Evolutionary conservation across 805 yeast species (phyloP), one percentile per base, ranked within the genome.

Genomic region (Saccharomycopsis olivae): DNA sequence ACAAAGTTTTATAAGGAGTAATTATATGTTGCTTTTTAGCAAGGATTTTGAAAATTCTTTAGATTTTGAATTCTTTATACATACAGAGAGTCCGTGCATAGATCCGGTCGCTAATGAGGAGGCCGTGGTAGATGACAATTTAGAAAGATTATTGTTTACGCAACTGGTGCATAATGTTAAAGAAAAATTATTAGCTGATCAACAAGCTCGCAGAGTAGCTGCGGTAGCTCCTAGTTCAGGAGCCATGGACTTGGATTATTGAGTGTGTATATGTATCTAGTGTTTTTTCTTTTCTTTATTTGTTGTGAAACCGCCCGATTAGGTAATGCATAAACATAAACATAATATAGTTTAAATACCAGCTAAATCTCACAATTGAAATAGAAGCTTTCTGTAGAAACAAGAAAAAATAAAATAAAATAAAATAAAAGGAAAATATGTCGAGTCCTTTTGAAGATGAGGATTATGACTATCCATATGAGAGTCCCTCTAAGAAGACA

Each of bases 361-460:
- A n/a, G n/a, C n/a, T n/a, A n/a, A n/a, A n/a, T n/a, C n/a, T n/a
- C n/a, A n/a, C n/a, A n/a, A n/a, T n/a, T n/a, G n/a, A n/a, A n/a
- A n/a, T n/a, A n/a, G n/a, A n/a, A n/a, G n/a, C n/a, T n/a, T n/a
- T n/a, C n/a, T n/a, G n/a, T n/a, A n/a, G n/a, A n/a, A n/a, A n/a
- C n/a, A n/a, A n/a, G n/a, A n/a, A n/a, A n/a, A n/a, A n/a, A n/a
- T n/a, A n/a, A n/a, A n/a, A 23, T 30, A 30, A 14, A 30, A 30
- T 6, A 30, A 30, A 14, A 28, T 10, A 28, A 10, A 31, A 31
- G 8, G 9, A 2, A 19, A 33, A 21, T 19, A 38, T 38, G 41
- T 23, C 41, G 10, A 51, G 49, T 24, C 60, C 60, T 0, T 56
- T 54, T 39, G 56, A 56, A 9, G 43, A 45, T 44, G 57, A 55